phyloP scores from a whole-genome alignment of 305 asterid genomes.

The Fraxinus sp. region DNA sequence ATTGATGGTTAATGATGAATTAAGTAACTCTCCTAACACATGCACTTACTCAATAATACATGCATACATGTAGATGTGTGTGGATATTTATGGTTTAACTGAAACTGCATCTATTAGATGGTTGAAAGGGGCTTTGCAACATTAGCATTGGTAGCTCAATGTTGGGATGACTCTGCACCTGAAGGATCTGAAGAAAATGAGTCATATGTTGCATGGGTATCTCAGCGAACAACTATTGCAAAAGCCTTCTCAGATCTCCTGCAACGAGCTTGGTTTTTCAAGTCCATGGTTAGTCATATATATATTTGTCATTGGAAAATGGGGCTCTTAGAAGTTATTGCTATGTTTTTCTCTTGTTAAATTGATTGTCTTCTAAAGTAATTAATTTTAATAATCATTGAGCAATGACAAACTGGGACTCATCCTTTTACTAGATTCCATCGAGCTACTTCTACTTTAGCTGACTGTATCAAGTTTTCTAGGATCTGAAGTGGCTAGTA shows the following conservation, averaged over 20 bases:
- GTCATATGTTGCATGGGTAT: slow-evolving; percentile 28
- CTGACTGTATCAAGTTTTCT: not conserved
- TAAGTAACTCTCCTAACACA: not conserved
- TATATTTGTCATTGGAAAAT: not conserved
- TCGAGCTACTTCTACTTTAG: not conserved
- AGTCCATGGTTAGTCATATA: slow-evolving; percentile 34
- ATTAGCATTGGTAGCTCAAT: slow-evolving; percentile 41
- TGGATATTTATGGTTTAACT: not conserved
- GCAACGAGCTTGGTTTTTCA: slow-evolving; percentile 37
- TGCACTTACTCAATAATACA: not conserved
- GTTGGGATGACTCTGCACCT: slow-evolving; percentile 37
- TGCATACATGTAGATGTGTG: not conserved
- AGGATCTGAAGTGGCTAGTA: not conserved
- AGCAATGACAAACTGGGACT: not conserved
- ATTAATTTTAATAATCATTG: not conserved
- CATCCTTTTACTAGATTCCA: not conserved
- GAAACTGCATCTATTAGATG: slow-evolving; percentile 27
- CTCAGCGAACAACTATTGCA: slow-evolving; percentile 30
- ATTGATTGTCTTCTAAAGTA: not conserved
- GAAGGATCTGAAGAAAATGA: slow-evolving; percentile 32
- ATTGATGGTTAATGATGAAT: not conserved
- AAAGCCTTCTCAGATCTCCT: slow-evolving; percentile 43
- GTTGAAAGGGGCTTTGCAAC: slow-evolving; percentile 45
- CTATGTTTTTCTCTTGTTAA: not conserved
- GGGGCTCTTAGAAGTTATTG: not conserved